Base-by-base conservation (phyloP, 1,139 yeast genomes). In the Geotrichum cucujoidarum region DNA sequence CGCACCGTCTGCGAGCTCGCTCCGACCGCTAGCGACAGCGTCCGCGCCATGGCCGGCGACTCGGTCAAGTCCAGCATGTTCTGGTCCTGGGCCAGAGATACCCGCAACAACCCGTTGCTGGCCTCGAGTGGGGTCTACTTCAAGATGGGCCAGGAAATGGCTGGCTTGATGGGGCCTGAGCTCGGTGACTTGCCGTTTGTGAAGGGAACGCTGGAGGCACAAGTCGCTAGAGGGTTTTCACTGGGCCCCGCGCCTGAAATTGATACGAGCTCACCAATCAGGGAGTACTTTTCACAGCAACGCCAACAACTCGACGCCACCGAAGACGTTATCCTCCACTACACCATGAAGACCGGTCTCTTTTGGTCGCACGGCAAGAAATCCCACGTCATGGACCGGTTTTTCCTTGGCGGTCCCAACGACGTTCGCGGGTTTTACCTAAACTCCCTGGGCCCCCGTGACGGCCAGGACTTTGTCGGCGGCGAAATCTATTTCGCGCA, bases 361-460 rank as follows among this genome's bases (percentile, higher is more conserved):
- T 48, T 63, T 17, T 61, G 60, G 57, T 49, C 53, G n/a, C 45
- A 47, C 20, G 57, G 57, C 24, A 61, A 66, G n/a, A 55, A 56
- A 43, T 48, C 67, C 1, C 62, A 62, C 45, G 45, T 70, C 20
- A 67, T 72, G 63, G 81, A 77, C 55, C 66, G 76, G 40, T 73
- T 80, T 53, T 80, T 77, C 57, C 69, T 84, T n/a, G 85, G 94
- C 57, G 95, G 95, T 0, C 85, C 95, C 1, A 84, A 85, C 56
- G 95, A 85, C 57, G 80, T 88, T 1, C 73, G 95, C 43, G 86
- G 92, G 0, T 87, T 86, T 62, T 71, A 74, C 33, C 68, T 81
- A 58, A 84, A 87, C 64, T 95, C 96, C 0, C 64, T 90, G 31
- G 98, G 98, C 0, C 97, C 97, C 1, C 82, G 84, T 59, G 83